Evolutionary conservation across 352 stramenopile genomes (phyloP).

Genomic region (Elongisporangium anandrum): DNA sequence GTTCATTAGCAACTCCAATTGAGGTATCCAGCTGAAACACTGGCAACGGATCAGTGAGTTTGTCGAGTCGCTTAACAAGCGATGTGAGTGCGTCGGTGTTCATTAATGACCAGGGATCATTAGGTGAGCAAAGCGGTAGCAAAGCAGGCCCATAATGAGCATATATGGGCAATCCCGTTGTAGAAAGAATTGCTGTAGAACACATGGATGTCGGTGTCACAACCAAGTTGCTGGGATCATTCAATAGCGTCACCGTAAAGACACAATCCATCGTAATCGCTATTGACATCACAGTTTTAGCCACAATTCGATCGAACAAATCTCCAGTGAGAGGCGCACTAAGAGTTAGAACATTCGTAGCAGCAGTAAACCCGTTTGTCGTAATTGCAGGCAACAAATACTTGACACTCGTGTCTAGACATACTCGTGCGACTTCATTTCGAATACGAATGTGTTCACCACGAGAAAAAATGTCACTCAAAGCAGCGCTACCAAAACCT

Average conservation of each 20-base stretch:
- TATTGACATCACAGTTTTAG: conserved; percentile 36
- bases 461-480: conserved; percentile 40
- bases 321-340: conserved; percentile 19
- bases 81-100: conserved; percentile 14
- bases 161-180: conserved; percentile 20
- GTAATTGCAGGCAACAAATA: conserved; percentile 41
- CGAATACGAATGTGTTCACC: conserved; percentile 60
- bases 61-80: conserved; percentile 26
- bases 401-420: conserved; percentile 49
- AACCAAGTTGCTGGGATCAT: no score
- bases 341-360: conserved; percentile 31
- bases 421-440: conserved; percentile 56
- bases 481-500: conserved; percentile 30
- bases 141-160: conserved; percentile 66
- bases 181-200: conserved; percentile 13
- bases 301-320: conserved; percentile 24
- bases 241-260: no score
- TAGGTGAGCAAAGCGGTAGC: conserved; percentile 47
- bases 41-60: conserved; percentile 36
- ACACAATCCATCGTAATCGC: no score
- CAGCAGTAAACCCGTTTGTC: conserved; percentile 21
- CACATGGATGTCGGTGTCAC: conserved; percentile 9
- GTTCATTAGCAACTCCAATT: conserved; percentile 32
- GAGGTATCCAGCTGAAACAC: conserved; percentile 55
- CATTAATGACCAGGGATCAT: conserved; percentile 48